Conservation (phyloP, 805 yeast genomes). For the Ogataea dorogensis region DNA sequence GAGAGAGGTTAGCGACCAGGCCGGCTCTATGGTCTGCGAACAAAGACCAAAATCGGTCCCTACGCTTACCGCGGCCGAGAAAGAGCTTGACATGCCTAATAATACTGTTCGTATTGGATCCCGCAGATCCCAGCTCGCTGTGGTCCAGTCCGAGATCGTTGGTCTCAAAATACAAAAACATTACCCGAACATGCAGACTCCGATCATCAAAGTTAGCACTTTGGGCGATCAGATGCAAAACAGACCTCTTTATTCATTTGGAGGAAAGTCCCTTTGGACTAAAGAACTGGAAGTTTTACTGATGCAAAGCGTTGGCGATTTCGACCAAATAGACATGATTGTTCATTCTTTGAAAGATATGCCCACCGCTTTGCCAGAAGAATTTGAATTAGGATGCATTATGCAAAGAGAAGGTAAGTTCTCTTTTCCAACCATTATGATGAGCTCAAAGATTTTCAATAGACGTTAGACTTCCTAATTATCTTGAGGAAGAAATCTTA, state of each 20-base stretch:
- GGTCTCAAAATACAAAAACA: constrained; percentile 51
- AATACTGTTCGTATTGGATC: constrained; percentile 65
- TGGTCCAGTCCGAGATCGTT: constrained; percentile 78
- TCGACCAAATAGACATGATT: constrained; percentile 75
- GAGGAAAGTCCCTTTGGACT: constrained; percentile 97
- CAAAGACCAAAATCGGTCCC: constrained; percentile 7
- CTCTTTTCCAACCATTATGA: constrained; percentile 19
- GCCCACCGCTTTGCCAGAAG: constrained; percentile 89
- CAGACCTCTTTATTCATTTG: constrained; percentile 88
- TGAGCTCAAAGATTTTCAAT: constrained; percentile 29
- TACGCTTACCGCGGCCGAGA: constrained; percentile 16
- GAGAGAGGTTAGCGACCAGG: not conserved
- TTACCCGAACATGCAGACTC: constrained; percentile 67
- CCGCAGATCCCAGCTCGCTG: constrained; percentile 83
- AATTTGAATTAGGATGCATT: constrained; percentile 85
- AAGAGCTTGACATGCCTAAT: constrained; percentile 17
- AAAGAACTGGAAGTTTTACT: constrained; percentile 84
- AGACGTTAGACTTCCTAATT: constrained; percentile 42
- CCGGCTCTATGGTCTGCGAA: constrained; percentile 1
- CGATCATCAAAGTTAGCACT: constrained; percentile 77
- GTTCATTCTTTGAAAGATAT: constrained; percentile 91
- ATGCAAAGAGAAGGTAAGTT: constrained; percentile 63
- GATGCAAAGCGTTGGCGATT: constrained; percentile 59
- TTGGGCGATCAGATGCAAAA: constrained; percentile 86
- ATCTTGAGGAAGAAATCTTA: constrained; percentile 31